A percentile compares a stretch with the other conserved stretches of the same genome.
Conservation (phyloP, 1,284 basidiomycete species). For the Ustilago loliicola region DNA sequence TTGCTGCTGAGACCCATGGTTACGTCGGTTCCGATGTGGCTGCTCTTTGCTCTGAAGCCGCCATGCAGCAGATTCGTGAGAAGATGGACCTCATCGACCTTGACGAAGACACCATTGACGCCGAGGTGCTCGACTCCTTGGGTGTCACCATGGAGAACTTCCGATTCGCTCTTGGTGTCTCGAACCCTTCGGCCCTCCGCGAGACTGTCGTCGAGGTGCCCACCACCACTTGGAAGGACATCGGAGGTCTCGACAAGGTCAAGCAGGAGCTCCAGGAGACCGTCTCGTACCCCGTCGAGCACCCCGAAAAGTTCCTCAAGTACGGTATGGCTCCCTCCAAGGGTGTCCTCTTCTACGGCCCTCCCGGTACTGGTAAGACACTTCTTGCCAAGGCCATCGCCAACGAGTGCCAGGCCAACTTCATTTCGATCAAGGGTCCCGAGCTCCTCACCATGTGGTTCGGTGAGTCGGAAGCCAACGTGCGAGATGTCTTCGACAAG, state of each 20-base stretch:
- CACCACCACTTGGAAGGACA: slow-evolving; percentile 97
- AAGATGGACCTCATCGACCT: slow-evolving; percentile 95
- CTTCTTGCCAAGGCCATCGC: slow-evolving; percentile 96
- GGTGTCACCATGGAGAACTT: slow-evolving; percentile 99
- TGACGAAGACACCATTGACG: slow-evolving; percentile 88
- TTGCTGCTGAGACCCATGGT: slow-evolving; percentile 98
- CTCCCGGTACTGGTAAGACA: slow-evolving; percentile 97
- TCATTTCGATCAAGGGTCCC: slow-evolving; percentile 95
- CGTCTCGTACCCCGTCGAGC: slow-evolving; percentile 99
- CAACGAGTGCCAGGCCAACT: slow-evolving; percentile 99
- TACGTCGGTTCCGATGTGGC: slow-evolving; percentile 99
- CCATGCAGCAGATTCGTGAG: slow-evolving; percentile 98
- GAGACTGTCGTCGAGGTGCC: slow-evolving; percentile 97
- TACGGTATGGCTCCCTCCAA: slow-evolving; percentile 99
- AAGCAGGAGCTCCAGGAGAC: slow-evolving; percentile 99
- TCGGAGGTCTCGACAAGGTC: slow-evolving; percentile 99
- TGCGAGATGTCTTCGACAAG: slow-evolving; percentile 99
- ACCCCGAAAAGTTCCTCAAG: slow-evolving; percentile 99
- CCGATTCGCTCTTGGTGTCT: slow-evolving; percentile 92
- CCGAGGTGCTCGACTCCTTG: slow-evolving; percentile 93
- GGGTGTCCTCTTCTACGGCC: slow-evolving; percentile 97
- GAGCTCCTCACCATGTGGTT: slow-evolving; percentile 99
- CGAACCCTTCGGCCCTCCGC: slow-evolving; percentile 95
- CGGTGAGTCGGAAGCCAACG: slow-evolving; percentile 99
- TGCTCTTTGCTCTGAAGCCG: slow-evolving; percentile 94